phyloP scores from a whole-genome alignment of 768 basidiomycete species.

The Xerocomus spinulosus region DNA sequence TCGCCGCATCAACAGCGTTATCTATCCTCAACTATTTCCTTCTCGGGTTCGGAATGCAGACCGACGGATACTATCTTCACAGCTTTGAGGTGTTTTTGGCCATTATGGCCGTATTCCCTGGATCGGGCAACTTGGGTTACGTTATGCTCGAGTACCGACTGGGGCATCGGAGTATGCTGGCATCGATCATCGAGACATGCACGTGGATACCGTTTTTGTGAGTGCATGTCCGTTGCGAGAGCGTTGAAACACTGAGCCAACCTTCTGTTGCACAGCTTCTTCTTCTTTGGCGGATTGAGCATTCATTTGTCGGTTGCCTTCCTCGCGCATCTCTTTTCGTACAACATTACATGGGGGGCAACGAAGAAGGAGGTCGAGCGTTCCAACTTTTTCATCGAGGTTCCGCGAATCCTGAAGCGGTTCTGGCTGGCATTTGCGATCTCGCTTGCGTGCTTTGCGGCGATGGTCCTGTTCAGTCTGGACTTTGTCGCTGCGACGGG shows the following conservation, averaged over 20 bases:
- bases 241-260: neutral
- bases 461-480: constrained; percentile 54
- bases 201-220: constrained; percentile 36
- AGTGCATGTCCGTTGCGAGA: neutral
- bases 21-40: constrained; percentile 68
- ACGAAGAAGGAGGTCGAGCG: constrained; percentile 82
- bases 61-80: constrained; percentile 74
- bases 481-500: constrained; percentile 47
- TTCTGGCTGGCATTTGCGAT: constrained; percentile 65
- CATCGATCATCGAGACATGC: constrained; percentile 20
- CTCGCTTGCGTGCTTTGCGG: constrained; percentile 45
- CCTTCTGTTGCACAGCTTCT: constrained; percentile 29
- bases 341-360: constrained; percentile 56
- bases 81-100: constrained; percentile 79
- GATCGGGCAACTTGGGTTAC: constrained; percentile 66
- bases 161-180: constrained; percentile 33
- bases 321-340: constrained; percentile 55
- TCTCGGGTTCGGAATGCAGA: constrained; percentile 66
- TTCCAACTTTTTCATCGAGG: constrained; percentile 88
- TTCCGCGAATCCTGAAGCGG: constrained; percentile 76
- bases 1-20: constrained; percentile 61
- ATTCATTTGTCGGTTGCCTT: constrained; percentile 51
- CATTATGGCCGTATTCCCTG: constrained; percentile 67
- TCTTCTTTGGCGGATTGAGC: constrained; percentile 54
- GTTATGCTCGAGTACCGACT: constrained; percentile 69